A percentile compares a stretch with the other conserved stretches of the same genome.
These are phyloP conservation scores for Ceratobasidium theobromae DNA, from an alignment of 1,284 basidiomycete species.

Conservation along the genomic window DNA sequence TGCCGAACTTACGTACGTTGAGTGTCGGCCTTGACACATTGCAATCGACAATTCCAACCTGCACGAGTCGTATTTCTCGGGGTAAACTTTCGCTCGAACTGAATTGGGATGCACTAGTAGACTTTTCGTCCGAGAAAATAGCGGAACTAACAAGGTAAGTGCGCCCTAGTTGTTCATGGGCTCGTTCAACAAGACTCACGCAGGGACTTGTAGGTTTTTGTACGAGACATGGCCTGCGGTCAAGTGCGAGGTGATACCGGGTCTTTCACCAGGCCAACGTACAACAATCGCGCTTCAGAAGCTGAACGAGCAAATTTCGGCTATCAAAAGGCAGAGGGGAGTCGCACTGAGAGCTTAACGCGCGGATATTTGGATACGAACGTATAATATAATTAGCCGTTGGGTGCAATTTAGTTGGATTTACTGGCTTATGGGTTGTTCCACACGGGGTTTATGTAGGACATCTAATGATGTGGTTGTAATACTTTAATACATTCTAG, in stretches of 20 bases:
- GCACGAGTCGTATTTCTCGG: background rate
- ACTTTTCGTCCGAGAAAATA: background rate
- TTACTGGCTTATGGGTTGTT: too few relatives aligned
- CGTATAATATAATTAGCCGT: too few relatives aligned
- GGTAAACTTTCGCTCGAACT: background rate
- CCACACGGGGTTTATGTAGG: too few relatives aligned
- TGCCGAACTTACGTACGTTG: constrained; percentile 16
- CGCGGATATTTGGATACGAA: too few relatives aligned
- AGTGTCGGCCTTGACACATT: constrained; percentile 13
- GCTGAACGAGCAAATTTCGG: constrained; percentile 11
- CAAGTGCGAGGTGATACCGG: constrained; percentile 4
- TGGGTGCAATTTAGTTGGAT: too few relatives aligned
- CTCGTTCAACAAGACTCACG: background rate
- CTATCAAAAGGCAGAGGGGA: background rate
- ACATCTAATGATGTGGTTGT: too few relatives aligned
- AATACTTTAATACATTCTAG: too few relatives aligned
- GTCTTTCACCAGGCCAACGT: background rate
- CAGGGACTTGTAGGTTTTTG: constrained; percentile 5
- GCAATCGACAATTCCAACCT: constrained; percentile 2
- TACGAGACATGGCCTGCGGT: constrained; percentile 13
- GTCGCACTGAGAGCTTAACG: too few relatives aligned
- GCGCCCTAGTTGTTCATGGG: background rate
- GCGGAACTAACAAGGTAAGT: constrained; percentile 5
- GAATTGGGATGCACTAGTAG: background rate
- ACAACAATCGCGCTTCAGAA: background rate